Conservation (phyloP, 2,329 filamentous ascomycete species). For the Dichotomopilus funicola region DNA sequence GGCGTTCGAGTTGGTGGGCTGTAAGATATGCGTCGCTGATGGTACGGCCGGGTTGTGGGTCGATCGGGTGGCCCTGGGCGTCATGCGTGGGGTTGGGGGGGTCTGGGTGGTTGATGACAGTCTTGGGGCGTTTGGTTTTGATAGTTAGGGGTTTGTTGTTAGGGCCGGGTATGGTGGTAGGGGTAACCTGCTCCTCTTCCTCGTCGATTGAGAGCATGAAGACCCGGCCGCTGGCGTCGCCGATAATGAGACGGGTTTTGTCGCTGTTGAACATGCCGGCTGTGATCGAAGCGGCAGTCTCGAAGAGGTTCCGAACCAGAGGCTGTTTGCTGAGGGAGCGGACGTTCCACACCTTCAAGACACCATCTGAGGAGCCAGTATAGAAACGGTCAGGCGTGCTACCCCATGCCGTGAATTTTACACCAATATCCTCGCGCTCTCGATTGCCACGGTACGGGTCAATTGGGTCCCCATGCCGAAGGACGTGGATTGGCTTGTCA, state of each 20-base stretch:
- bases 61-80: constrained; percentile 17
- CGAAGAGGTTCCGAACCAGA: constrained; percentile 47
- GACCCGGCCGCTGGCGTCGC: constrained; percentile 55
- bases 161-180: constrained; percentile 32
- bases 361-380: constrained; percentile 57
- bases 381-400: constrained; percentile 51
- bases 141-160: constrained; percentile 25
- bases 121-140: constrained; percentile 38
- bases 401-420: constrained; percentile 60
- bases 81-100: constrained; percentile 34
- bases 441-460: constrained; percentile 38
- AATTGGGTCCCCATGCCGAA: constrained; percentile 45
- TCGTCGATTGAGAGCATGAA: constrained; percentile 48
- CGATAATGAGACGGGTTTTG: constrained; percentile 48
- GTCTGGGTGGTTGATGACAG: constrained; percentile 46
- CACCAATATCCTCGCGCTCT: constrained; percentile 52
- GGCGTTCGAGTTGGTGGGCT: constrained; percentile 35
- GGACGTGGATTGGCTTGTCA: constrained; percentile 50
- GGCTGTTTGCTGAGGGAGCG: constrained; percentile 34
- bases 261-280: constrained; percentile 54
- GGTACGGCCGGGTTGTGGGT: constrained; percentile 24
- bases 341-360: constrained; percentile 58
- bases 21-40: constrained; percentile 32
- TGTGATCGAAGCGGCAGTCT: constrained; percentile 50
- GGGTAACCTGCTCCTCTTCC: constrained; percentile 32